Base-by-base conservation (phyloP, 208 protist genomes). In the Herpetomonas samuelpessoai region DNA sequence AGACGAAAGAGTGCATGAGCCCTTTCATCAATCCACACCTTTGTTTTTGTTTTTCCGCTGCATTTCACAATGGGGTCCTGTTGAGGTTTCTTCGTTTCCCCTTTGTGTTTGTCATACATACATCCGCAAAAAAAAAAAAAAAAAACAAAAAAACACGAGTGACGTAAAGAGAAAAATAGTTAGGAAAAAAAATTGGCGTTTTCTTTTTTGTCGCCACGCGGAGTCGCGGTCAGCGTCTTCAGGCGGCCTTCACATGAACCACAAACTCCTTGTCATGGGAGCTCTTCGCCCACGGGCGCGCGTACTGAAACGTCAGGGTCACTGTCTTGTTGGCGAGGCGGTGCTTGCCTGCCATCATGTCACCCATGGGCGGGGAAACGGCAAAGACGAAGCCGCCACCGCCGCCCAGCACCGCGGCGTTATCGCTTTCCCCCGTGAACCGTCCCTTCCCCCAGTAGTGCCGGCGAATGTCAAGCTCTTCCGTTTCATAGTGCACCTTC, bases 141-240 rank as follows among this genome's bases (percentile, higher is more conserved):
- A 0, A 54, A 65, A 38, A 19, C 52, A 35, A 54, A 48, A 54
- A n/a, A 3, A 68, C 46, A 49, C 10, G 46, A 51, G 52, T 59
- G 12, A 48, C 24, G 4, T 4, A 10, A 60, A 47, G 29, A 2
- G n/a, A n/a, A 49, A 22, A 48, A 60, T 50, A 47, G 35, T 3
- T 31, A 14, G 30, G 55, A 44, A 49, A 28, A 31, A 44, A 7
- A 16, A 49, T 25, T 3, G 30, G n/a, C 24, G 25, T 10, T 49
- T 60, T 28, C 22, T 3, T 4, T 30, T 26, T 18, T 9, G 16
- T n/a, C n/a, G n/a, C n/a, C n/a, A n/a, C n/a, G n/a, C n/a, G n/a
- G n/a, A n/a, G n/a, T n/a, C n/a, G n/a, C n/a, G n/a, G n/a, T n/a
- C n/a, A n/a, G n/a, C n/a, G n/a, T n/a, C n/a, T n/a, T n/a, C n/a